These are phyloP conservation scores for Boletus vinaceobasis DNA, from an alignment of 768 basidiomycete genomes.

Conservation along the genomic window DNA sequence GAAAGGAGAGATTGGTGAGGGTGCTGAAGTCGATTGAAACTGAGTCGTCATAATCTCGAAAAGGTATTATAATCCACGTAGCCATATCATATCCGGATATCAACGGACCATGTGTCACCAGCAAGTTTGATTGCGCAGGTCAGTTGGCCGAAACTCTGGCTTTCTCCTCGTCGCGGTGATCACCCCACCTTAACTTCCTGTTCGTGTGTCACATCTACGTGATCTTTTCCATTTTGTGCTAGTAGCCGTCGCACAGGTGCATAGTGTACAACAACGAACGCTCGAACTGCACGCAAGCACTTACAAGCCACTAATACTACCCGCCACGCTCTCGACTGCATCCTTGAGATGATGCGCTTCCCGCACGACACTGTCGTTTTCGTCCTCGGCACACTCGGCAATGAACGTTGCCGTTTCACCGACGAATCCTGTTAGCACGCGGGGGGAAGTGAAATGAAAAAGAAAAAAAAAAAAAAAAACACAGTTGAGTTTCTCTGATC, in stretches of 20 bases:
- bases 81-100: neutral
- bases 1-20: slow-evolving; percentile 65
- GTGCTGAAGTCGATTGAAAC: slow-evolving; percentile 37
- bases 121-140: neutral
- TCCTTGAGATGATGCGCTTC: slow-evolving; percentile 66
- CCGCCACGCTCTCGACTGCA: slow-evolving; percentile 69
- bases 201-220: too few relatives aligned
- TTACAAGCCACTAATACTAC: slow-evolving; percentile 42
- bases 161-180: too few relatives aligned
- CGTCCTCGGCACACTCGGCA: slow-evolving; percentile 84
- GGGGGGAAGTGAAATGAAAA: neutral
- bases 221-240: neutral
- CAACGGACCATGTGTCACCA: neutral
- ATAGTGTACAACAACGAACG: neutral
- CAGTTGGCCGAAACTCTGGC: too few relatives aligned
- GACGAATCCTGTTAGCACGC: slow-evolving; percentile 52
- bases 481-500: neutral
- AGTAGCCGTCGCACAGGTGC: neutral
- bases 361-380: slow-evolving; percentile 76
- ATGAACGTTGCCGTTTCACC: slow-evolving; percentile 84
- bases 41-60: slow-evolving; percentile 14
- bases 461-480: too few relatives aligned
- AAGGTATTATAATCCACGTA: neutral
- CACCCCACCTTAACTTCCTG: too few relatives aligned
- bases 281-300: neutral